Evolutionary conservation across 2,329 filamentous ascomycete species (phyloP).

Genomic region (Pyricularia grisea): DNA sequence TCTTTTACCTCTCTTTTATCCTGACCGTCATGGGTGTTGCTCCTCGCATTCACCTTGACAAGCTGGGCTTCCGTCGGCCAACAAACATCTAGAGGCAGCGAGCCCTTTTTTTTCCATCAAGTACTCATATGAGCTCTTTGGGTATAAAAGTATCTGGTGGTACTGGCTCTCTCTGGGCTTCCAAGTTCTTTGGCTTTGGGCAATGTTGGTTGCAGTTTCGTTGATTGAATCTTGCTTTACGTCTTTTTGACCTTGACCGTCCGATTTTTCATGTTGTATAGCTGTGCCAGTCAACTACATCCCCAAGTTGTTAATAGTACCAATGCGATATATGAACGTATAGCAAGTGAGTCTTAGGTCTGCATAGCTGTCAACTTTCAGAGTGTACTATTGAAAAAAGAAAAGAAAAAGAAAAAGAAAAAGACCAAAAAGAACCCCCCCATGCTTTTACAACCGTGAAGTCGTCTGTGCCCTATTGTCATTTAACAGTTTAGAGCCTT

Average conservation of each 20-base stretch:
- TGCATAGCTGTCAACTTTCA: background rate
- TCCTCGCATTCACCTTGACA: slow-evolving; percentile 72
- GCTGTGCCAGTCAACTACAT: background rate
- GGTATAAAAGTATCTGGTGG: background rate
- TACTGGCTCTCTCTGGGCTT: background rate
- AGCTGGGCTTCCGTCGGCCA: slow-evolving; percentile 49
- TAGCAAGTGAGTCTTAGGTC: background rate
- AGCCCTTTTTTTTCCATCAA: background rate
- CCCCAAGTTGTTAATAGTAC: background rate
- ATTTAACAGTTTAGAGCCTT: background rate
- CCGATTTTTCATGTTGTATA: background rate
- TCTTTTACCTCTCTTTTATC: slow-evolving; percentile 53
- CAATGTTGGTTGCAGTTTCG: background rate
- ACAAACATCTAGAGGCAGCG: background rate
- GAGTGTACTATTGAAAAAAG: background rate
- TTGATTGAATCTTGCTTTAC: background rate
- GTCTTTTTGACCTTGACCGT: background rate
- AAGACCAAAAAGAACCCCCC: no score
- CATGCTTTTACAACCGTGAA: background rate
- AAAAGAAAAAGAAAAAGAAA: no score
- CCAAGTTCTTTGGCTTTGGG: background rate
- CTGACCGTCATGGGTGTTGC: slow-evolving; percentile 63
- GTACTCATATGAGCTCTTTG: background rate
- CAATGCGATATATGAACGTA: background rate
- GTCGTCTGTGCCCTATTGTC: background rate